Conservation (phyloP, 441 rosid genomes). For the Breynia disticha region DNA sequence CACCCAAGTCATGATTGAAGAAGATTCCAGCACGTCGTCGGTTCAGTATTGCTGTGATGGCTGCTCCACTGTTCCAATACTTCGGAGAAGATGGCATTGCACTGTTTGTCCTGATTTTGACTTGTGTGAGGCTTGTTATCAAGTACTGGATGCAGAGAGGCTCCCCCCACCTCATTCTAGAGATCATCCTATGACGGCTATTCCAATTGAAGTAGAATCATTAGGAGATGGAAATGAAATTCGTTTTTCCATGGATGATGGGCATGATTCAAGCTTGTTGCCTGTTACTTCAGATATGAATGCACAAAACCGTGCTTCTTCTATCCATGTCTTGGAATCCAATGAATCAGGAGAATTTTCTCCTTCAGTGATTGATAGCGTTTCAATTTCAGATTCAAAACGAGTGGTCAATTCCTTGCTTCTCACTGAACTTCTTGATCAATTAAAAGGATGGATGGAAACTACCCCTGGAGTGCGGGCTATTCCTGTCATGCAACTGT, state of each 20-base stretch:
- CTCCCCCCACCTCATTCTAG: slow-evolving; percentile 96
- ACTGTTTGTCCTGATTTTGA: slow-evolving; percentile 99
- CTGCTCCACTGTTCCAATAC: slow-evolving; percentile 97
- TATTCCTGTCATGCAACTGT: slow-evolving; percentile 95
- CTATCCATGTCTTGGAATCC: slow-evolving; percentile 92
- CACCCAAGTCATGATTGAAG: slow-evolving; percentile 89
- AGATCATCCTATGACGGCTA: slow-evolving; percentile 97
- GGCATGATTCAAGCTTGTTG: slow-evolving; percentile 48
- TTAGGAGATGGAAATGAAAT: slow-evolving; percentile 79
- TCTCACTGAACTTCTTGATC: slow-evolving; percentile 88
- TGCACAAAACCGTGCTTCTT: slow-evolving; percentile 64
- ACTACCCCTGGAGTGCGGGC: slow-evolving; percentile 84
- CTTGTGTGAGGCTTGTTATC: slow-evolving; percentile 96
- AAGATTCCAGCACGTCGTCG: slow-evolving; percentile 93
- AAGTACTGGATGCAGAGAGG: slow-evolving; percentile 76
- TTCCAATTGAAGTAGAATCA: slow-evolving; percentile 94
- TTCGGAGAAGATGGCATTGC: slow-evolving; percentile 99
- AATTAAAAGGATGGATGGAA: slow-evolving; percentile 97
- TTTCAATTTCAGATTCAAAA: slow-evolving; percentile 95
- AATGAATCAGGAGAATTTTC: slow-evolving; percentile 86
- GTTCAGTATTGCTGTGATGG: slow-evolving; percentile 99
- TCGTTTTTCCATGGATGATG: slow-evolving; percentile 76
- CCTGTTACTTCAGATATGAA: slow-evolving; percentile 40
- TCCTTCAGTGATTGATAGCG: slow-evolving; percentile 61
- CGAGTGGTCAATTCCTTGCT: slow-evolving; percentile 94